Base-by-base conservation (phyloP, 768 basidiomycete genomes). In the Pilatotrama ljubarskyi region DNA sequence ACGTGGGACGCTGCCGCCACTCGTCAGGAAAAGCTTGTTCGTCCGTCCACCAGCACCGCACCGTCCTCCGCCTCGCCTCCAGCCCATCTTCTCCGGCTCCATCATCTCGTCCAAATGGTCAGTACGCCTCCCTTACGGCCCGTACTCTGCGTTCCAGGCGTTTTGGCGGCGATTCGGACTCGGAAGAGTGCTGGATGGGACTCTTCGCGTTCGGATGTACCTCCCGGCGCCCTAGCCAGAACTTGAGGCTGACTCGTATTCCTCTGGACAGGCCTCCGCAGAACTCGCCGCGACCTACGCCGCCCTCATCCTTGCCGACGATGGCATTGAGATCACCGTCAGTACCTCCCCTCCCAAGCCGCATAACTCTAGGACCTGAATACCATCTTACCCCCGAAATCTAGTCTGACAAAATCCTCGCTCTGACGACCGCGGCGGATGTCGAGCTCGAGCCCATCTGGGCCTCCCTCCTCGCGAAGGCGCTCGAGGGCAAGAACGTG, bases 261-360 rank as follows among this genome's bases (percentile, higher is more conserved):
- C 5, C 22, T 20, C 17, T 15, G 40, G 63, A 46, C 62, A 82
- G 82, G 81, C 83, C 72, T 76, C 82, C 71, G 60, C 73, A 54
- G 96, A 98, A 74, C 91, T 96, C 73, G 93, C 95, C 68, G 81
- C 95, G 64, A 91, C 95, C 68, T 98, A 98, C 81, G 95, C 96
- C 72, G 92, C 94, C 68, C 90, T 99, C 72, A 98, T 98, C 79
- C 93, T 98, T 73, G 95, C 95, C 68, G 97, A 98, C 80, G 95
- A 97, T 66, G 89, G 88, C 69, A 79, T 96, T 72, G 96, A 98
- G 83, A 98, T 99, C 73, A 97, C 96, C 65, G 95, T 97, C 70
- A 69, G 93, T 85, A 18, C 14, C 32, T 24, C 40, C 47, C 26
- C 44, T 22, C n/a, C n/a, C 51, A 6, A 9, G 20, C 32, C 24